A percentile compares a stretch with the other conserved stretches of the same genome.
phyloP scores from a whole-genome alignment of 1,284 basidiomycete genomes.

The Boletus sp. region DNA sequence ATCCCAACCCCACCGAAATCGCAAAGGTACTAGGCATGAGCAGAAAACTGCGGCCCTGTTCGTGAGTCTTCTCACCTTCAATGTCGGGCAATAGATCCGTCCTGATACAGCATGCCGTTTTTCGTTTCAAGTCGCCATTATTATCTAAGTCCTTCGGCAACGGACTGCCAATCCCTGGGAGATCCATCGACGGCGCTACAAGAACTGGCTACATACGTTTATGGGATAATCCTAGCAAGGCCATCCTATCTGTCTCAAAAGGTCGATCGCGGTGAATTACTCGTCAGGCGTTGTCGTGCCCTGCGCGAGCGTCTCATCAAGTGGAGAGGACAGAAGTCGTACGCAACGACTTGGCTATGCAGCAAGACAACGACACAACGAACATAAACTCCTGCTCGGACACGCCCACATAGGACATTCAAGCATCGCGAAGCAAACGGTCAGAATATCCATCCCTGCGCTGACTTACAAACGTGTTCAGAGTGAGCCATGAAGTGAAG shows the following conservation, averaged over 20 bases:
- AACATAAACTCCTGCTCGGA: too few species aligned
- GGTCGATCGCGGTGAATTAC: constrained; percentile 7
- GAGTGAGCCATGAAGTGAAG: not conserved
- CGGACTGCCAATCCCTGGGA: not conserved
- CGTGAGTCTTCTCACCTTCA: constrained; percentile 8
- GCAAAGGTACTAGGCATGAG: not conserved
- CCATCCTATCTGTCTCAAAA: not conserved
- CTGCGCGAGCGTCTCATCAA: not conserved
- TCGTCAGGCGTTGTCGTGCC: not conserved
- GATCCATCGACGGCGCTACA: not conserved
- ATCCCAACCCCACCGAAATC: not conserved
- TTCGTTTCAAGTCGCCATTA: not conserved
- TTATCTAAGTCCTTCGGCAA: not conserved
- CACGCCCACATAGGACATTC: too few species aligned
- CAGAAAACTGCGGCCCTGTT: constrained; percentile 2
- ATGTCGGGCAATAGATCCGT: constrained; percentile 4
- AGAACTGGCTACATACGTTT: constrained; percentile 2
- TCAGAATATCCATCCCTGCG: not conserved
- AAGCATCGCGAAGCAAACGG: too few species aligned
- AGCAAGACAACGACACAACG: not conserved
- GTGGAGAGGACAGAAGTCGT: not conserved
- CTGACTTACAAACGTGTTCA: too few species aligned
- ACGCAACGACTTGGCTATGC: not conserved
- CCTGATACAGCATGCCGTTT: constrained; percentile 8
- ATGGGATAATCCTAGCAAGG: not conserved